Evolutionary conservation across 2,329 filamentous ascomycete genomes (phyloP), one percentile per base, ranked within the genome.

Genomic region (Xylaria sp.): DNA sequence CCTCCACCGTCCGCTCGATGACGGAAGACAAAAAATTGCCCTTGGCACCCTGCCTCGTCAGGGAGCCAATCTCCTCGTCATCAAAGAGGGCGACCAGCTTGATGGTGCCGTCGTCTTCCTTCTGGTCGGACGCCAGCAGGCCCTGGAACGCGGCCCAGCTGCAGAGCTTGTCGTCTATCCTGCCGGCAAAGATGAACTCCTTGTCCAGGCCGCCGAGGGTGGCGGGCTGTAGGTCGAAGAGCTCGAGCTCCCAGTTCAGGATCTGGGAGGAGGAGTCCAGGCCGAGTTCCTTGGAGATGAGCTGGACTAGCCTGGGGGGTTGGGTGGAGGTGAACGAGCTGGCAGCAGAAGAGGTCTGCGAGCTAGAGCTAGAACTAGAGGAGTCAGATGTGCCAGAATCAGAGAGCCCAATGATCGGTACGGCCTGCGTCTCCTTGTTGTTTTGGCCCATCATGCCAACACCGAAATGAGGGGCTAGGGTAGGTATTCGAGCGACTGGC

Each of bases 151-250:
- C 95, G 7, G 94, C 89, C 90, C 93, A 98, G 38, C 93, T 97
- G 85, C 96, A 98, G 56, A 99, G 90, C 84, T 97, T 98, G 83
- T 99, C 96, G 79, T 99, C 96, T 73, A 98, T 96, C 63, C 96
- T 92, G 67, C 95, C 94, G 9, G 93, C 95, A 72, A 95, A 97
- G 81, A 99, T 97, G 79, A 99, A 91, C 75, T 98, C 95, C 79
- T 92, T 93, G 75, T 97, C 93, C 66, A 99, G 81, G 13, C 96
- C 96, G 72, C 93, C 91, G 20, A 93, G 87, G 48, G 91, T 89
- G 0, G 94, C 94, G 9, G 94, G 93, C 79, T 97, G 94, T 4
- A 89, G 88, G 81, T 98, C 96, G 78, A 92, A 99, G 38, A 99
- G 90, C 82, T 99, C 96, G 44, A 98, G 88, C 78, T 99, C 96